These are phyloP conservation scores for Aspergillus neoniger DNA, from an alignment of 2,329 filamentous ascomycete species.

Conservation along the genomic window DNA sequence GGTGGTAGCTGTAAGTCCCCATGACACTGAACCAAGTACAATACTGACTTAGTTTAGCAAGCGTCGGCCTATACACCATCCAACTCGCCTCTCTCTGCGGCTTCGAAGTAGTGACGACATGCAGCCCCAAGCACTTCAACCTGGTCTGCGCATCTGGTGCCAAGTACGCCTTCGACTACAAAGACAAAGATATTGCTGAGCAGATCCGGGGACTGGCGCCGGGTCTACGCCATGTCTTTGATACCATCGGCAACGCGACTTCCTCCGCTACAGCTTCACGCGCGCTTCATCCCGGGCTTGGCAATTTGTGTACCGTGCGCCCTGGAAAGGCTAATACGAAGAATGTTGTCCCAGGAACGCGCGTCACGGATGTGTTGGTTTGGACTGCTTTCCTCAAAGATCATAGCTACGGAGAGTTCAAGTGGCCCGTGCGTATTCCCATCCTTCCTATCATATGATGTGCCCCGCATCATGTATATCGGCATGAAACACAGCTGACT, in stretches of 20 bases:
- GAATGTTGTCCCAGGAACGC: slow-evolving; percentile 33
- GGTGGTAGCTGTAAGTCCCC: slow-evolving; percentile 46
- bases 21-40: neutral
- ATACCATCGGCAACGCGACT: slow-evolving; percentile 45
- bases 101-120: slow-evolving; percentile 41
- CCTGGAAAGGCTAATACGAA: slow-evolving; percentile 46
- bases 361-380: slow-evolving; percentile 47
- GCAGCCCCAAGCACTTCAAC: slow-evolving; percentile 36
- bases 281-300: slow-evolving; percentile 28
- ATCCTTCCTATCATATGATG: neutral
- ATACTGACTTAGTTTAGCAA: slow-evolving; percentile 28
- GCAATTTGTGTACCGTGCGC: slow-evolving; percentile 44
- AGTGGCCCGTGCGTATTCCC: slow-evolving; percentile 39
- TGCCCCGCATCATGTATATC: neutral
- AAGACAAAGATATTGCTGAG: slow-evolving; percentile 37
- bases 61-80: slow-evolving; percentile 42
- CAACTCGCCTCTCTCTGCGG: slow-evolving; percentile 37
- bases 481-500: too few relatives aligned
- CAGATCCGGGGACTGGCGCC: slow-evolving; percentile 38
- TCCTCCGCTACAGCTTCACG: slow-evolving; percentile 40
- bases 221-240: slow-evolving; percentile 42
- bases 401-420: slow-evolving; percentile 38
- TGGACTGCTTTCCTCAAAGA: slow-evolving; percentile 48
- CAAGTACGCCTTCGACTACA: slow-evolving; percentile 45
- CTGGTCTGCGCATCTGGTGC: slow-evolving; percentile 38